Evolutionary conservation across 2,329 filamentous ascomycete genomes (phyloP), one percentile per base, ranked within the genome.

Genomic region (Colletotrichum orbiculare): DNA sequence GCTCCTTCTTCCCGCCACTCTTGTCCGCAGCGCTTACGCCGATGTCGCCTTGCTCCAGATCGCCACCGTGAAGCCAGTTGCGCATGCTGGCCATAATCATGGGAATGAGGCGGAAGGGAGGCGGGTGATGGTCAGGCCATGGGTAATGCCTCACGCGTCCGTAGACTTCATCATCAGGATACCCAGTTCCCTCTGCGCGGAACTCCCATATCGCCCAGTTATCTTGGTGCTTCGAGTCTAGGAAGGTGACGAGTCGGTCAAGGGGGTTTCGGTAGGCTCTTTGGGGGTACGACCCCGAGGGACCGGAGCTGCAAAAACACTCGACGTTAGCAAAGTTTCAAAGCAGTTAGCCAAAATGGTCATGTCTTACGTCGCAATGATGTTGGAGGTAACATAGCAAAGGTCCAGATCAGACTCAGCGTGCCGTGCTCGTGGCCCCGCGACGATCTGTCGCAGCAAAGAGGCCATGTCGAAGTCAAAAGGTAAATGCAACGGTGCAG

Each of bases 151-250:
- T 87, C 68, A 98, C 90, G 3, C 94, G 86, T 39, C 88, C 85
- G 75, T 97, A 93, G 1, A 99, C 95, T 63, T 94, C 92, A 15
- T 89, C 87, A 74, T 99, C 96, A 0, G 94, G 94, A 73, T 99
- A 99, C 1, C 96, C 96, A 0, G 96, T 97, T 6, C 96, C 96
- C 76, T 99, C 96, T 41, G 94, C 96, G 49, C 96, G 90, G 72
- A 99, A 99, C 79, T 99, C 96, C 93, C 95, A 99, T 72, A 99
- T 97, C 3, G 91, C 89, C 96, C 96, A 99, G 68, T 96, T 82
- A 34, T 88, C 80, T 35, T 86, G 90, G 78, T 99, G 96, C 73
- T 94, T 93, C 48, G 85, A 82, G 78, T 98, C 93, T 68, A 99
- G 89, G 76, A 95, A 99, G 69, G 87, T 86, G 65, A 98, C 93